Conservation (phyloP, 1,284 basidiomycete species). For the Ustilago crameri region DNA sequence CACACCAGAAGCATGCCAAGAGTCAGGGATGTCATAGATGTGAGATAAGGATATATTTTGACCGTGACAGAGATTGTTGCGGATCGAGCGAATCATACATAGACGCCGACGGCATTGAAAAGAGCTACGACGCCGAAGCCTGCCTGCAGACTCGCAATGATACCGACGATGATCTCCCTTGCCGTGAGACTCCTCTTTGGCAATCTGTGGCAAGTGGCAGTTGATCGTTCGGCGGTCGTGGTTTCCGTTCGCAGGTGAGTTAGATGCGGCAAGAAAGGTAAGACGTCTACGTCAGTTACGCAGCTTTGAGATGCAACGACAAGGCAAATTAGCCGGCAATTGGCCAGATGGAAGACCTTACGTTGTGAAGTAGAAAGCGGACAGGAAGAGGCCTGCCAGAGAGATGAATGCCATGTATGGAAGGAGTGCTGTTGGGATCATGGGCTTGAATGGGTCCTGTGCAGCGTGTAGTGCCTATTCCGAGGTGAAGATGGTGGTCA, state of each 20-base stretch:
- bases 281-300: background rate
- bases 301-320: no score
- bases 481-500: background rate
- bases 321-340: no score
- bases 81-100: constrained; percentile 35
- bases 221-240: no score
- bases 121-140: constrained; percentile 61
- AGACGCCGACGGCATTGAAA: constrained; percentile 65
- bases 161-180: constrained; percentile 44
- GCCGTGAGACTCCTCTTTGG: constrained; percentile 35
- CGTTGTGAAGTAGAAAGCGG: constrained; percentile 63
- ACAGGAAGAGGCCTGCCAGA: constrained; percentile 50
- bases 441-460: constrained; percentile 34
- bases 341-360: constrained; percentile 22
- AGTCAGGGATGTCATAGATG: no score
- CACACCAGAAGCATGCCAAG: no score
- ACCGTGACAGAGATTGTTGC: background rate
- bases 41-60: constrained; percentile 22
- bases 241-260: no score
- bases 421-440: constrained; percentile 43
- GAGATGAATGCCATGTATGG: constrained; percentile 53
- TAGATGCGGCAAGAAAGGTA: background rate
- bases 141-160: constrained; percentile 51
- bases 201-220: constrained; percentile 27
- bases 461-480: constrained; percentile 40